Evolutionary conservation across 208 protist species (phyloP).

Genomic region (Leishmania tropica): DNA sequence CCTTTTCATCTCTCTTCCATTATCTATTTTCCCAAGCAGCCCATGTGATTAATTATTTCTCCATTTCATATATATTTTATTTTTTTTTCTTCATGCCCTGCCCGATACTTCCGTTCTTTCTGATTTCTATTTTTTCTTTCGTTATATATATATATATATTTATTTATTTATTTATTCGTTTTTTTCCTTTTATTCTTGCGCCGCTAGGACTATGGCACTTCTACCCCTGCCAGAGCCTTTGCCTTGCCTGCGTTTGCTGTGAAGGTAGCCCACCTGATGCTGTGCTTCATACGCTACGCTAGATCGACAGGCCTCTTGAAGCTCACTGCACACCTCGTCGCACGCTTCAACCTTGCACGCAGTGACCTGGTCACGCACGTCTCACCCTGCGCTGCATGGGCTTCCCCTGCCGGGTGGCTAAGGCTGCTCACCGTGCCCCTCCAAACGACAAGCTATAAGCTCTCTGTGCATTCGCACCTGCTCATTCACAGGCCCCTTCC

Average conservation of each 20-base stretch:
- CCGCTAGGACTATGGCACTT: not conserved
- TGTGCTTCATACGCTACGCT: not conserved
- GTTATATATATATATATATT: not conserved
- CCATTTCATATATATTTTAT: not conserved
- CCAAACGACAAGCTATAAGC: not conserved
- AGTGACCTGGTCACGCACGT: not conserved
- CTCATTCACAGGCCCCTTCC: not conserved
- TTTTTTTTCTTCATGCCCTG: not conserved
- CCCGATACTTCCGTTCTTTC: not conserved
- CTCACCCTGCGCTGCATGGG: not conserved
- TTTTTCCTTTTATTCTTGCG: not conserved
- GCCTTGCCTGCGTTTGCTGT: not conserved
- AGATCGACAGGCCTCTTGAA: not conserved
- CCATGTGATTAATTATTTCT: not conserved
- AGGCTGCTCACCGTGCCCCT: not conserved
- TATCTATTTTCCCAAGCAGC: not conserved
- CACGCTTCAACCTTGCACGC: not conserved
- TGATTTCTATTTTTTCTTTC: not conserved
- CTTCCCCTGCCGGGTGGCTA: not conserved
- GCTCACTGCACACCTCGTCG: not conserved
- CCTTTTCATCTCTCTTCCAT: not conserved
- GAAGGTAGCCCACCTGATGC: not conserved
- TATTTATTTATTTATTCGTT: not conserved
- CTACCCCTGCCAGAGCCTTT: not conserved
- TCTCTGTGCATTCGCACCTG: not conserved